Conservation (phyloP, 202 grass and related monocot species). For the Schoenoplectus triqueter region DNA sequence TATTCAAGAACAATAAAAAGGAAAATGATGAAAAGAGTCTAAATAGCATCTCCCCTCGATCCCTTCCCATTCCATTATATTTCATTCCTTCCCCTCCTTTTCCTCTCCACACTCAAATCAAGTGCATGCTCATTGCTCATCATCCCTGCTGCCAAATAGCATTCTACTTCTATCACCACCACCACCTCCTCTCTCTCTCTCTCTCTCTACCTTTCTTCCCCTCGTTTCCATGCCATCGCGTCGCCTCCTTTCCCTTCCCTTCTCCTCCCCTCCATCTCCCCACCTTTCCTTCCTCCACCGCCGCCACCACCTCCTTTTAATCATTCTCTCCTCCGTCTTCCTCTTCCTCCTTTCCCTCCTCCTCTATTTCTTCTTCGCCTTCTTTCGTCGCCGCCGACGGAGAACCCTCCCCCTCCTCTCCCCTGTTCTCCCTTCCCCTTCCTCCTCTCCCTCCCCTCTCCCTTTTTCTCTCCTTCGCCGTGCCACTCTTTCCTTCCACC, state of each 20-base stretch:
- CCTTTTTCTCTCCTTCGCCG: conserved; percentile 63
- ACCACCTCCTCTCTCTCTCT: neutral
- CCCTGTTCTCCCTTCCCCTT: conserved; percentile 22
- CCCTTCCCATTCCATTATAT: neutral
- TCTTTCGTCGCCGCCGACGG: neutral
- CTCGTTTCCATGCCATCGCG: conserved; percentile 9
- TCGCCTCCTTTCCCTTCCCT: conserved; percentile 18
- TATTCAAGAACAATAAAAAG: neutral
- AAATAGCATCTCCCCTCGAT: neutral
- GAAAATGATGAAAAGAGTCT: neutral
- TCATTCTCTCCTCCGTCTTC: conserved; percentile 10
- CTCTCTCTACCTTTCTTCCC: neutral
- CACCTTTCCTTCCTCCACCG: neutral
- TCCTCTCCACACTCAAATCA: neutral
- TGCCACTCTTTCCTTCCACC: conserved; percentile 68
- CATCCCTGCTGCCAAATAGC: neutral
- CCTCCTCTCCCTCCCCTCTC: conserved; percentile 39
- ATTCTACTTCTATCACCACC: neutral
- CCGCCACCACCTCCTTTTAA: conserved; percentile 8
- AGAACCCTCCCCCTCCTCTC: conserved; percentile 28
- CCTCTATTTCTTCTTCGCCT: neutral
- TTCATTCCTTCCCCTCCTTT: too few relatives aligned
- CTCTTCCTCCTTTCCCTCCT: conserved; percentile 43
- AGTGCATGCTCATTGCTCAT: too few relatives aligned
- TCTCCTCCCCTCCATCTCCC: conserved; percentile 11